Evolutionary conservation across 2,329 filamentous ascomycete species (phyloP).

Genomic region (Achaetomium macrosporum): DNA sequence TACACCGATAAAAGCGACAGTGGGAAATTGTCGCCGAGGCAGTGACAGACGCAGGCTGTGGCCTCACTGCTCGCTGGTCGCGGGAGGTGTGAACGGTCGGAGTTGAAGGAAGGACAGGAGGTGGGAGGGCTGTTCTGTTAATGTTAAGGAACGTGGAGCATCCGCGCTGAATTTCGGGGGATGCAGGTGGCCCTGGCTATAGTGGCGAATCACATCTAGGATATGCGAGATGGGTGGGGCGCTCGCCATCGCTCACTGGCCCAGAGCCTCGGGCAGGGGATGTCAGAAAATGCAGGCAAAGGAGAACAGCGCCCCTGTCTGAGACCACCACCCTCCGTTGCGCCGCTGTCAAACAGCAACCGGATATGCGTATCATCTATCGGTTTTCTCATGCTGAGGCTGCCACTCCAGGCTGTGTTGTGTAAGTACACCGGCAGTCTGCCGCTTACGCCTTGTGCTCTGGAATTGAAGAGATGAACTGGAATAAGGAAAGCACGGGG

Average conservation of each 20-base stretch:
- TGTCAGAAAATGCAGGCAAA: neutral
- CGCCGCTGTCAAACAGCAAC: neutral
- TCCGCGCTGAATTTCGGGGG: slow-evolving; percentile 24
- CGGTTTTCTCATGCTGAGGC: neutral
- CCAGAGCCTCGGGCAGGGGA: slow-evolving; percentile 3
- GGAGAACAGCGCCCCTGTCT: slow-evolving; percentile 1
- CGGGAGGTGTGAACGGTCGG: slow-evolving; percentile 19
- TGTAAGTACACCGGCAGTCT: too few species aligned
- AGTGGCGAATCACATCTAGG: slow-evolving; percentile 16
- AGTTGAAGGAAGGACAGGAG: slow-evolving; percentile 22
- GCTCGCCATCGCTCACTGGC: slow-evolving; percentile 13
- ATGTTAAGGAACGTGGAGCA: slow-evolving; percentile 24
- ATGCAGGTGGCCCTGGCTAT: slow-evolving; percentile 13
- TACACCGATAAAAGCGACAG: slow-evolving; percentile 10
- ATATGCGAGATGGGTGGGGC: slow-evolving; percentile 17
- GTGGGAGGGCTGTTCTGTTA: slow-evolving; percentile 24
- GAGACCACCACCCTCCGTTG: slow-evolving; percentile 5
- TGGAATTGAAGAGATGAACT: neutral
- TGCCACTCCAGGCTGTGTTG: neutral
- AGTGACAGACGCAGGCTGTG: slow-evolving; percentile 15
- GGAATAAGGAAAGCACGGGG: neutral
- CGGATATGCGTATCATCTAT: neutral
- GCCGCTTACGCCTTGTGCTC: neutral
- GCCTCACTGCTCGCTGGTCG: slow-evolving; percentile 17
- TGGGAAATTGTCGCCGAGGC: slow-evolving; percentile 10